Evolutionary conservation across 2,329 filamentous ascomycete species (phyloP), one percentile per base, ranked within the genome.

Genomic region (Cytospora schulzeri): DNA sequence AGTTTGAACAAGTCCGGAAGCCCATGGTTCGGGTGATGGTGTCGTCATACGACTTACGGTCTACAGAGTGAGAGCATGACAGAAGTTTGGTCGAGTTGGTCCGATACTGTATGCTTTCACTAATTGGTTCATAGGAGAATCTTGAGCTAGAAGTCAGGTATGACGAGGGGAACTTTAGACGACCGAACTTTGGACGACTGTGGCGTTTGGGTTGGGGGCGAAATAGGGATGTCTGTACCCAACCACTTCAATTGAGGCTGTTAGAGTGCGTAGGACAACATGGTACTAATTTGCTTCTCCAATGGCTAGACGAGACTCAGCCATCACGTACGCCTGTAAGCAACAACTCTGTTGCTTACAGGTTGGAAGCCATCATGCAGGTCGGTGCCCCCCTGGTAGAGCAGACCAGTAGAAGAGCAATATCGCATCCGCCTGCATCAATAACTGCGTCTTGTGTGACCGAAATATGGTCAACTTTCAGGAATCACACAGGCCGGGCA

Each of bases 381-480:
- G 31, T 35, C 6, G 35, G 17, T n/a, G n/a, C n/a, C n/a, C n/a
- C n/a, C n/a, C 7, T n/a, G 5, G 6, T 8, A 54, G 2, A 17
- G 17, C 28, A 19, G 52, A 33, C 52, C 35, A 33, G 2, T 8
- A 41, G 28, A 22, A 38, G 33, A 26, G 2, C 35, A 45, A n/a
- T 8, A n/a, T 11, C 35, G 17, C 55, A 6, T n/a, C 17, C 17
- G 38, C 5, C 3, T 45, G 15, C 38, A 45, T 45, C n/a, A 45
- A 17, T n/a, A 45, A 17, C 38, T 48, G 55, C 9, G 3, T 3
- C 24, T 22, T 4, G 55, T 57, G 35, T 57, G 12, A 57, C 55
- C 24, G 24, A 57, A 57, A 1, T 57, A 9, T 57, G 55, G 55
- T 48, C 55, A 8, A 57, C 35, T 57, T 24, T 17, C 38, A 11